phyloP scores from a whole-genome alignment of 1,139 yeast species.

The Hansenula lynferdii region DNA sequence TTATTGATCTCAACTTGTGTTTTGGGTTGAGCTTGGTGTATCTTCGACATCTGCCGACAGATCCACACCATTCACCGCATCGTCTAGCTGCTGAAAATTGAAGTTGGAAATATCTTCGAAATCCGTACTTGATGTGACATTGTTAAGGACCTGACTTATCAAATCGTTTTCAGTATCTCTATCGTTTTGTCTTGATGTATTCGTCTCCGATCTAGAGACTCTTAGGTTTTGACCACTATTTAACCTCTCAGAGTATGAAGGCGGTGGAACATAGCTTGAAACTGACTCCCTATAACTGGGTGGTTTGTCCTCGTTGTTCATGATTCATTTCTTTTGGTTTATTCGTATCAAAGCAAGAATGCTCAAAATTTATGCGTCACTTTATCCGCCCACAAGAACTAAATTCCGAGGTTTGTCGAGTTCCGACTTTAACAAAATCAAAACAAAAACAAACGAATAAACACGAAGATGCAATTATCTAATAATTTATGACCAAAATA shows the following conservation, averaged over 20 bases:
- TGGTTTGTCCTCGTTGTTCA: neutral
- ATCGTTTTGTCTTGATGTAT: too few relatives aligned
- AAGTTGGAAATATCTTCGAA: conserved; percentile 11
- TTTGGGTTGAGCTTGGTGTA: too few relatives aligned
- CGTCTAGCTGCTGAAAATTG: conserved; percentile 11
- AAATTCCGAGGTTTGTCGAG: too few relatives aligned
- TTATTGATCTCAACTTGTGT: too few relatives aligned
- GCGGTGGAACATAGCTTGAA: neutral
- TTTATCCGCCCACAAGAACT: too few relatives aligned
- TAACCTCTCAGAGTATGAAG: neutral
- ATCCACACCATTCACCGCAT: conserved; percentile 8
- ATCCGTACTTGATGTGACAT: conserved; percentile 10
- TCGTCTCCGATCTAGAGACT: too few relatives aligned
- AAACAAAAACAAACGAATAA: neutral
- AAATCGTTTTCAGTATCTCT: conserved; percentile 4
- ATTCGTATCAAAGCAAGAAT: neutral
- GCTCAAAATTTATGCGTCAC: neutral
- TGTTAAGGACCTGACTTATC: conserved; percentile 6
- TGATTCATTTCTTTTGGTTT: neutral
- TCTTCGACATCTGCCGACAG: conserved; percentile 3
- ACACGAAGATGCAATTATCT: neutral
- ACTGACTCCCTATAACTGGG: neutral
- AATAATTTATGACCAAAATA: too few relatives aligned
- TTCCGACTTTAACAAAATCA: neutral
- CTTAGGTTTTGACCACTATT: neutral